Evolutionary conservation across 208 protist genomes (phyloP).

Genomic region (Leishmania mexicana): DNA sequence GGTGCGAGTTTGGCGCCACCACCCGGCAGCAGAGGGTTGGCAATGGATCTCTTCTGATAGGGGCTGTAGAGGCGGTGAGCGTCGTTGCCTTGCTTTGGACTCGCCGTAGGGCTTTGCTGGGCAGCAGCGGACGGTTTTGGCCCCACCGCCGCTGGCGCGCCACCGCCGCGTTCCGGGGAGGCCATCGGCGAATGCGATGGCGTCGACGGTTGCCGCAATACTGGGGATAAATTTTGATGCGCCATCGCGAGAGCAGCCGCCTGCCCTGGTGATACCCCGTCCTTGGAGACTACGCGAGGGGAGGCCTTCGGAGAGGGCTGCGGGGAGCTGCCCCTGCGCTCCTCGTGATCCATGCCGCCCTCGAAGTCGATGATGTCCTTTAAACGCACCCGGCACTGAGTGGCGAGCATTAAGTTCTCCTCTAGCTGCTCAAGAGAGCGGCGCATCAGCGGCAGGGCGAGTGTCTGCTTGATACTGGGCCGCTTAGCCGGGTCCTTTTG

Average conservation of each 20-base stretch:
- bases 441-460: slow-evolving; percentile 72
- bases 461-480: slow-evolving; percentile 81
- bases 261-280: slow-evolving; percentile 73
- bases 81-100: slow-evolving; percentile 17
- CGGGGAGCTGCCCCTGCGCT: slow-evolving; percentile 22
- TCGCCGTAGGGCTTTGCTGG: background rate
- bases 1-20: slow-evolving; percentile 9
- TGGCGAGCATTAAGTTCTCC: slow-evolving; percentile 90
- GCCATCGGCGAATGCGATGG: slow-evolving; percentile 5
- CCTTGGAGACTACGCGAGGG: slow-evolving; percentile 5
- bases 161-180: slow-evolving; percentile 8
- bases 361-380: slow-evolving; percentile 92
- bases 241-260: slow-evolving; percentile 78
- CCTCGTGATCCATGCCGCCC: slow-evolving; percentile 34
- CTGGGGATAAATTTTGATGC: slow-evolving; percentile 28
- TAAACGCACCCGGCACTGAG: slow-evolving; percentile 82
- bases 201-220: background rate
- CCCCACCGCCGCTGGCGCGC: slow-evolving; percentile 29
- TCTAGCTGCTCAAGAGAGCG: slow-evolving; percentile 80
- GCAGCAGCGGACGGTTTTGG: slow-evolving; percentile 35
- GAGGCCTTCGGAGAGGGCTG: slow-evolving; percentile 7
- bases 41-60: slow-evolving; percentile 4
- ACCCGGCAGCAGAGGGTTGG: slow-evolving; percentile 20
- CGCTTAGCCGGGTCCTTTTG: slow-evolving; percentile 80
- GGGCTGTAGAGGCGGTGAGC: slow-evolving; percentile 25